Base-by-base conservation (phyloP, 768 basidiomycete genomes). In the Termitomyces bulborhizus region DNA sequence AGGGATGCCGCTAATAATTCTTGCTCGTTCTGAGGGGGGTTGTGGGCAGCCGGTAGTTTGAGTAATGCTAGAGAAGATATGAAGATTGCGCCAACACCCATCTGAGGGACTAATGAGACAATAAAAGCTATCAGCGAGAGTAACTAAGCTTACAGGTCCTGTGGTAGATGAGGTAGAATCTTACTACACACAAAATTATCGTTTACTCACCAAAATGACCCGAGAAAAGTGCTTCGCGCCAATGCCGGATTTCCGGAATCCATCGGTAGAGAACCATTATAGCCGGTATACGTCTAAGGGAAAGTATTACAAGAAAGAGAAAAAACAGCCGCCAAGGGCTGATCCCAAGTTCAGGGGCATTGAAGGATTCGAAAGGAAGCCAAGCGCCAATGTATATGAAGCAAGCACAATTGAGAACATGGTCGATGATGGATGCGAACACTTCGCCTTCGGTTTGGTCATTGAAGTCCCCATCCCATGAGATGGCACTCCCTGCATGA, bases 381-480 rank as follows among this genome's bases (percentile, higher is more conserved):
- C 94, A 93, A 3, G 96, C 93, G 34, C 96, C 96, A 44, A 82
- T 88, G 65, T 91, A 91, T 27, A 92, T 76, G 68, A 92, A 92
- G 68, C 86, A 88, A 2, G 73, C 85, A 57, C 87, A 88, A 60
- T 90, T 91, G 54, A 91, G 76, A 18, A 97, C 76, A 57, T 97
- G 80, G 68, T 98, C 91, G 58, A 98, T 86, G 42, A 97, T 90
- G 24, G 91, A 86, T 1, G 91, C 86, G 67, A 99, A 98, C 9
- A 84, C 76, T 54, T 93, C 90, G 59, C 31, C 31, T 32, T 32
- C 31, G 31, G 83, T 91, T 54, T 91, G 84, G 18, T 72, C 70
- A 61, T 90, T 32, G 9, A 32, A 32, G 8, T 32, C 77, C 3
- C 84, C 90, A 68, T 96, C 93, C 93, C 91, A 95, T 8, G 91